Base-by-base conservation (phyloP, 176 grass and related monocot species). In the Poa annua region DNA sequence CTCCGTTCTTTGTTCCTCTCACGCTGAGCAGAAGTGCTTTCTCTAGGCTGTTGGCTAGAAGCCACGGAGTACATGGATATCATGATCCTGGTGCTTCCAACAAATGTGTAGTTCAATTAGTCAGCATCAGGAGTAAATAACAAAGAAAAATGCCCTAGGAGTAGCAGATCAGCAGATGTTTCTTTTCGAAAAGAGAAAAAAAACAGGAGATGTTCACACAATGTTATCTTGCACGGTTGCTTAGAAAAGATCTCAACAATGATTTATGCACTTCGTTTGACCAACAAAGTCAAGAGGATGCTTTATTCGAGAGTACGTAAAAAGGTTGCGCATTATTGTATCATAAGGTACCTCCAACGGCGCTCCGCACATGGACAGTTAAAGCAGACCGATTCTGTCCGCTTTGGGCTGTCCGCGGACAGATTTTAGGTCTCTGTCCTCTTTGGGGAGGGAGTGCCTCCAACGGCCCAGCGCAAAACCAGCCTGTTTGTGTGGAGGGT, bases 261-360 rank as follows among this genome's bases (percentile, higher is more conserved):
- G n/a, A 24, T 59, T 59, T 59, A 59, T 59, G n/a, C 55, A 59
- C n/a, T 54, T 54, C 7, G 19, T 22, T 77, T 77, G 50, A 26
- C 33, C 74, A 61, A 35, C 17, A 85, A 85, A 78, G 25, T 24
- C 55, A 59, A 24, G 55, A 59, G 11, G 55, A 59, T 59, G 7
- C 21, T 59, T 59, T 45, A 45, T 45, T 45, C 44, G 44, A 45
- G 44, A 12, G 44, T 45, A 45, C 44, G 44, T 59, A 11, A 22
- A 24, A 24, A 0, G 8, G 55, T 8, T 59, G 55, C 55, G 3
- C 55, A 22, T 59, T 24, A 59, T 59, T 59, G 55, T n/a, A 24
- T 8, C 21, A 22, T 9, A 57, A n/a, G n/a, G n/a, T n/a, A n/a
- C n/a, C n/a, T n/a, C n/a, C n/a, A n/a, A n/a, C n/a, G n/a, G n/a